Base-by-base conservation (phyloP, 179 eudicot genomes). In the Spinacia oleracea region DNA sequence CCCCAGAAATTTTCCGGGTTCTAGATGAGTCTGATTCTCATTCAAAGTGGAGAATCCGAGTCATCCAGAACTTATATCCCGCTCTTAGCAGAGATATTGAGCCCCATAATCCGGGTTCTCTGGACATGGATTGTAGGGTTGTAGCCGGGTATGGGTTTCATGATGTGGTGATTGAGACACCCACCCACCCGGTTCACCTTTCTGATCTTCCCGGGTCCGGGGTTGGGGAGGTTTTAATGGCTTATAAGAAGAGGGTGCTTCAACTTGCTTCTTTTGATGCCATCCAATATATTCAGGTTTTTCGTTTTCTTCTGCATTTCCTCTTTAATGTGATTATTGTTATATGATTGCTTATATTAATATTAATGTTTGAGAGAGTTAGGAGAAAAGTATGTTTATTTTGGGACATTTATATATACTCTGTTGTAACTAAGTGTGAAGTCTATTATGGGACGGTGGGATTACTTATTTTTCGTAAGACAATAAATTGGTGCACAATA, bases 141-240 rank as follows among this genome's bases (percentile, higher is more conserved):
- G 9, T 88, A 31, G 25, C 80, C 27, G 98, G 99, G 75, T 93
- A 88, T 43, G 97, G 98, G 81, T 93, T 88, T 74, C 99, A 93
- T 74, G 99, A 96, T 62, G 99, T 96, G 32, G 96, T 96, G 72
- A 89, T 96, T 69, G 99, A 96, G 82, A 80, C 92, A 1, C 96
- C 98, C 70, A 80, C 81, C 70, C 98, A 96, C 80, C 81, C 88
- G 71, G 84, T 96, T 84, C 90, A 86, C 2, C 73, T 96, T 77
- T 74, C 88, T 73, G 97, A 93, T 83, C 89, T 96, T 43, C 20
- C 85, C 2, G 84, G 87, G 66, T 71, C 38, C 25, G 89, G 81
- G 42, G 83, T 93, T 42, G 97, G 87, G 0, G 90, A 86, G 68
- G 96, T 96, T 71, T 43, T 96, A 72, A 64, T 96, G 84, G 97